Base-by-base conservation (phyloP, 805 yeast genomes). In the Candida jianshihensis region DNA sequence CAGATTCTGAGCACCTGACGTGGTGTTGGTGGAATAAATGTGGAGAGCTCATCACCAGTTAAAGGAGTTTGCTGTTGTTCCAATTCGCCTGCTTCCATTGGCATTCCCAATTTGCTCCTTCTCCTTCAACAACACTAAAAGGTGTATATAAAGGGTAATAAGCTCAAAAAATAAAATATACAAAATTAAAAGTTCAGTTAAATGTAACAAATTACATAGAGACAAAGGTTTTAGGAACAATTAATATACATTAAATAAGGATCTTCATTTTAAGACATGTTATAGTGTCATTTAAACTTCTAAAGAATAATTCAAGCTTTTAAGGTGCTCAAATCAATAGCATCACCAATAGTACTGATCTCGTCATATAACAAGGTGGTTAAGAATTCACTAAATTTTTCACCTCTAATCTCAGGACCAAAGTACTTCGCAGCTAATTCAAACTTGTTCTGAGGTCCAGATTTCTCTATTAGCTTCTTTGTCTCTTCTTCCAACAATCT, bases 301-400 rank as follows among this genome's bases (percentile, higher is more conserved):
- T 21, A 21, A 8, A 21, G 24, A 21, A 11, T 11, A 15, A 37
- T 37, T n/a, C 33, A 29, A 19, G 42, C 37, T 26, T 52, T 52
- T 35, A 53, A 35, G 4, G 46, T 28, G 11, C 31, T 21, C 24
- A 53, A 29, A 35, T 57, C 61, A 24, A 54, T 29, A 20, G 61
- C 56, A 19, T 51, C 47, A 15, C 51, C 51, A 39, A 52, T 42
- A 12, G 57, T 50, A n/a, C 63, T 52, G 19, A 65, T 57, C 38
- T 83, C 84, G 48, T 82, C 87, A 59, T 83, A 83, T 53, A 83
- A 63, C 59, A 82, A 66, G 25, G 79, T 77, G 29, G 94, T 83
- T 52, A 83, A 72, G 59, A 83, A 83, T 53, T 83, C 90, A 39
- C 82, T 74, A 59, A 79, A 78, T 51, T 71, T 75, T 51, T 77